Evolutionary conservation across 1,139 yeast genomes (phyloP).

Genomic region (Zygoascus sp.): DNA sequence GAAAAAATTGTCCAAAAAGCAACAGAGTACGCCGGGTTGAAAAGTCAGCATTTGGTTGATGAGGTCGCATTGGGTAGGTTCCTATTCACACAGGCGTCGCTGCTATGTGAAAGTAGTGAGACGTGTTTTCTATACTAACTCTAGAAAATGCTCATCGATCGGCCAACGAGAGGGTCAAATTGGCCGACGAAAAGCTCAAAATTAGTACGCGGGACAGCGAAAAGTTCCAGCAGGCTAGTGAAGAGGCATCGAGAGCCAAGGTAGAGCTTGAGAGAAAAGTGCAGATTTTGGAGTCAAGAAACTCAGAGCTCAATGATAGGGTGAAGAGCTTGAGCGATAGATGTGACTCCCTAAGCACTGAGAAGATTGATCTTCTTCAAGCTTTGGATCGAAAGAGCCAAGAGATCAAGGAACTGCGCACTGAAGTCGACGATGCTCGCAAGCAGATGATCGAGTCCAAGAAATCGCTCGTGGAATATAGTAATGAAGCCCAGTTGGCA

Average conservation of each 20-base stretch:
- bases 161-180: slow-evolving; percentile 35
- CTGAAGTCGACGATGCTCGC: slow-evolving; percentile 50
- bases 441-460: slow-evolving; percentile 46
- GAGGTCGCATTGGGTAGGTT: slow-evolving; percentile 40
- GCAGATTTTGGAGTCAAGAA: slow-evolving; percentile 28
- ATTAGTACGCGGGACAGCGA: slow-evolving; percentile 31
- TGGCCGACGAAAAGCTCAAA: slow-evolving; percentile 34
- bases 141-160: slow-evolving; percentile 47
- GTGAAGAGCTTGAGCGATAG: slow-evolving; percentile 22
- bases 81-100: too few species aligned
- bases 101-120: too few species aligned
- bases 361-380: slow-evolving; percentile 40
- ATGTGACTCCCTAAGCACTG: slow-evolving; percentile 28
- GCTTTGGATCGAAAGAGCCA: slow-evolving; percentile 43
- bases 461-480: slow-evolving; percentile 38
- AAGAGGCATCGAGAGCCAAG: slow-evolving; percentile 31
- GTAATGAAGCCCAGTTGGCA: slow-evolving; percentile 36
- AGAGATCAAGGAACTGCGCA: slow-evolving; percentile 47
- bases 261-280: slow-evolving; percentile 32
- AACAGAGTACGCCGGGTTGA: slow-evolving; percentile 45
- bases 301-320: slow-evolving; percentile 22
- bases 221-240: slow-evolving; percentile 33
- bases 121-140: slow-evolving; percentile 30
- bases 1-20: slow-evolving; percentile 43
- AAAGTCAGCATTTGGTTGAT: slow-evolving; percentile 48